Evolutionary conservation across 108 stramenopile species (phyloP).

Genomic region (Pseudonitzschia pungens): DNA sequence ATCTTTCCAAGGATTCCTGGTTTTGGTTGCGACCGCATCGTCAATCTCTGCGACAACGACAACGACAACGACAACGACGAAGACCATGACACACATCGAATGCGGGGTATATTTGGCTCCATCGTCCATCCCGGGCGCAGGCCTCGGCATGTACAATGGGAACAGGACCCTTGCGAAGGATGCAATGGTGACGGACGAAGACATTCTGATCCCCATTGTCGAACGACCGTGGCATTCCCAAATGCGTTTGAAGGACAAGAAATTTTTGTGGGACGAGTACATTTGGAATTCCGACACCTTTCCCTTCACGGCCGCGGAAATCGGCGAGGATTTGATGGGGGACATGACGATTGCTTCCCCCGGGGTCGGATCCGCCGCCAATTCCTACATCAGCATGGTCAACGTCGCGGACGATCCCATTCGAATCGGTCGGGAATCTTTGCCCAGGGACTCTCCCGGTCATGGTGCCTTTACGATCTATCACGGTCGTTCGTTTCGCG

Average conservation of each 20-base stretch:
- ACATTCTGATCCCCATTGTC: conserved; percentile 38
- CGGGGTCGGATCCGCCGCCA: conserved; percentile 55
- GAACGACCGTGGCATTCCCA: conserved; percentile 29
- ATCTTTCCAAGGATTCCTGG: too few relatives aligned
- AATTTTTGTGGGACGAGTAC: conserved; percentile 43
- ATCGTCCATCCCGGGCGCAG: conserved; percentile 41
- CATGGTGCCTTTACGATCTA: conserved; percentile 60
- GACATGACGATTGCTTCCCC: conserved; percentile 25
- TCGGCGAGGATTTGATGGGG: conserved; percentile 13
- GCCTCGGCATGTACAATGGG: conserved; percentile 43
- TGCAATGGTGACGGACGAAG: conserved; percentile 28
- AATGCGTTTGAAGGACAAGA: background rate
- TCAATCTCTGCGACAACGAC: too few relatives aligned
- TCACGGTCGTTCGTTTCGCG: conserved; percentile 31
- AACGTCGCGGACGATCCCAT: conserved; percentile 37
- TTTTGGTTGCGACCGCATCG: too few relatives aligned
- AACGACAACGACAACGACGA: too few relatives aligned
- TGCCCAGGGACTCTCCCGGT: conserved; percentile 43
- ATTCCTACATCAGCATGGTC: conserved; percentile 51
- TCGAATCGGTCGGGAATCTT: conserved; percentile 25
- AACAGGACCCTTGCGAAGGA: conserved; percentile 11
- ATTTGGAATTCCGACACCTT: conserved; percentile 28
- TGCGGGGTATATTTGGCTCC: conserved; percentile 52
- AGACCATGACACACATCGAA: background rate
- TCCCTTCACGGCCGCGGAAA: conserved; percentile 34